Evolutionary conservation across 2,329 filamentous ascomycete genomes (phyloP), one percentile per base, ranked within the genome.

Genomic region (Sarocladium oryzae): DNA sequence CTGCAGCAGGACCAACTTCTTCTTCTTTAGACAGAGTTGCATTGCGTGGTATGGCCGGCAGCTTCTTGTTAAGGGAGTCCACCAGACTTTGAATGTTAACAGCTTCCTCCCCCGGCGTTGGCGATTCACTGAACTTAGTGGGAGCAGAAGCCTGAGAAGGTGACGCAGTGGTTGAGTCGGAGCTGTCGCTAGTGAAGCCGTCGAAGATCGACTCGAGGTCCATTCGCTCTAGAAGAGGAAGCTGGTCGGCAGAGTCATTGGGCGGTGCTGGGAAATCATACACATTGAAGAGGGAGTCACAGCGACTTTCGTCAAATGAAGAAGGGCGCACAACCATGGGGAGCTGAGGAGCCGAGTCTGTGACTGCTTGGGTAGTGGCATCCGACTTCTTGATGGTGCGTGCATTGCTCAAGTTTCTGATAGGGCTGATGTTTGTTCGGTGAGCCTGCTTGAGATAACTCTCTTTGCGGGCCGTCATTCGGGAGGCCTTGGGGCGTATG

Each of bases 401-500:
- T 13, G 3, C 24, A 20, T 20, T 21, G n/a, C 11, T 20, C 26
- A 23, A 33, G 10, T 8, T 8, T 21, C 24, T n/a, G 4, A 32
- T 26, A 64, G 28, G 63, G 63, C 50, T 64, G 26, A 26, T 9
- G 15, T 18, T 48, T 20, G 43, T 61, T 36, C 56, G 53, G 30
- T 56, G 46, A 21, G 61, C 56, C 41, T 66, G 62, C 28, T 63
- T 60, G 16, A 61, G 55, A 28, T 63, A 61, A 16, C 66, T 57
- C 58, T 77, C 77, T 45, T 81, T 74, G 45, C 79, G 71, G n/a
- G 79, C 78, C 43, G 72, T 65, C 79, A 83, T 82, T 21, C 76
- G 72, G 51, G 68, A 70, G 15, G 72, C 69, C 33, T 70, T 81
- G 23, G 79, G 79, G 41, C 76, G 70, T 55, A 83, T 77, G 56